These are phyloP conservation scores for Sclerotinia glacialis DNA, from an alignment of 2,329 filamentous ascomycete species.

Conservation along the genomic window DNA sequence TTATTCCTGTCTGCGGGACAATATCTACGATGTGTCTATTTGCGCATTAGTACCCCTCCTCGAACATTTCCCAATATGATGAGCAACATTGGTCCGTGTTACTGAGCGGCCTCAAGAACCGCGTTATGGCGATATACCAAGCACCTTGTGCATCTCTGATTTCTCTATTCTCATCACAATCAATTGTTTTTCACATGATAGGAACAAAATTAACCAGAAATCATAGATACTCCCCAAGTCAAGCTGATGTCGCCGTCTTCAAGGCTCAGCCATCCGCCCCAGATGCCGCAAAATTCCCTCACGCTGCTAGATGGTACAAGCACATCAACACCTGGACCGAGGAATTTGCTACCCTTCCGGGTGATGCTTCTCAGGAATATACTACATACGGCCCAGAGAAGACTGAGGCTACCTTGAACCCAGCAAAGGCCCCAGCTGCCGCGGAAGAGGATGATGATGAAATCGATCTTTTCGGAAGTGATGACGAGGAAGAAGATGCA, in stretches of 20 bases:
- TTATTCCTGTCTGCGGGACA: constrained; percentile 22
- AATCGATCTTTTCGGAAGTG: constrained; percentile 88
- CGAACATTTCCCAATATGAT: constrained; percentile 55
- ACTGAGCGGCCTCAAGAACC: constrained; percentile 93
- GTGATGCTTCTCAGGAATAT: constrained; percentile 85
- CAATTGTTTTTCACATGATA: constrained; percentile 23
- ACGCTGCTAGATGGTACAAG: constrained; percentile 98
- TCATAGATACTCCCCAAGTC: constrained; percentile 61
- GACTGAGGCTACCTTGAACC: constrained; percentile 74
- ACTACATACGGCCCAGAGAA: constrained; percentile 88
- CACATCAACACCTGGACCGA: constrained; percentile 91
- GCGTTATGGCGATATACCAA: constrained; percentile 74
- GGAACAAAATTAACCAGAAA: constrained; percentile 32
- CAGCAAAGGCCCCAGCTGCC: constrained; percentile 74
- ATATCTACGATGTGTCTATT: constrained; percentile 26
- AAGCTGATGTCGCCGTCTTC: constrained; percentile 95
- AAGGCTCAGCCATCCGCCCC: constrained; percentile 79
- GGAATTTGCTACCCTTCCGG: constrained; percentile 86
- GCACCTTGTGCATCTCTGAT: constrained; percentile 77
- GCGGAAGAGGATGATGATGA: constrained; percentile 80
- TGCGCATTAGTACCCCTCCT: constrained; percentile 27
- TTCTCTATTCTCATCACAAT: constrained; percentile 31
- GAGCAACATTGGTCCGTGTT: constrained; percentile 95
- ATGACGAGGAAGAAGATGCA: constrained; percentile 90
- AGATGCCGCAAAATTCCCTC: constrained; percentile 81